A percentile compares a stretch with the other conserved stretches of the same genome.
phyloP scores from a whole-genome alignment of 2,329 filamentous ascomycete species.

The Arthrinium puccinioides region DNA sequence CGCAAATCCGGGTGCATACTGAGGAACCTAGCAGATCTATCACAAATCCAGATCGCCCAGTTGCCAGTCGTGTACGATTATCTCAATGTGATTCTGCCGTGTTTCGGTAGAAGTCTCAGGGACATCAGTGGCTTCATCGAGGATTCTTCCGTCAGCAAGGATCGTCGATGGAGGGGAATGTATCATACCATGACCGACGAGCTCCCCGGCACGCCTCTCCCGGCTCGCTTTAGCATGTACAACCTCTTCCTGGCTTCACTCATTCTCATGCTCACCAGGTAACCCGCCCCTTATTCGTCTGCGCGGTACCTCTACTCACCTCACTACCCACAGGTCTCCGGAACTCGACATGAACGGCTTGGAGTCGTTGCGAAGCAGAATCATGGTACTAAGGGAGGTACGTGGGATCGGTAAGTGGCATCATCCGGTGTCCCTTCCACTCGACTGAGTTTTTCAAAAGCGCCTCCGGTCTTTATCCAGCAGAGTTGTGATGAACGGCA shows the following conservation, averaged over 20 bases:
- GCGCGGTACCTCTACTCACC: slow-evolving; percentile 8
- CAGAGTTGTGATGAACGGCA: slow-evolving; percentile 12
- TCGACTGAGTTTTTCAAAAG: too few species aligned
- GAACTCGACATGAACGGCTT: slow-evolving; percentile 50
- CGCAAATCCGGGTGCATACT: slow-evolving; percentile 36
- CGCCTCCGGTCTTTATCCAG: slow-evolving; percentile 18
- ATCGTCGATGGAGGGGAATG: slow-evolving; percentile 51
- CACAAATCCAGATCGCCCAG: slow-evolving; percentile 41
- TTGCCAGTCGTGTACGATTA: slow-evolving; percentile 46
- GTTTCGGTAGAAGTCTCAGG: slow-evolving; percentile 41
- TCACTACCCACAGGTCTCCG: slow-evolving; percentile 33
- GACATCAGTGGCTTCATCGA: slow-evolving; percentile 47
- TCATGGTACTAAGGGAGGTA: slow-evolving; percentile 45
- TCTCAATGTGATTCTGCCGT: slow-evolving; percentile 49
- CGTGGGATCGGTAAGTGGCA: slow-evolving; percentile 45
- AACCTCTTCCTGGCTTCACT: slow-evolving; percentile 45
- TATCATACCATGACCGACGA: slow-evolving; percentile 48
- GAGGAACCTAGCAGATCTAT: slow-evolving; percentile 46
- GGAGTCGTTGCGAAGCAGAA: slow-evolving; percentile 38
- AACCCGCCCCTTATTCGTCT: slow-evolving; percentile 8
- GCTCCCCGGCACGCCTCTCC: slow-evolving; percentile 40
- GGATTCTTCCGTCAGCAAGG: slow-evolving; percentile 37
- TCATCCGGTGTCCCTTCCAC: too few species aligned
- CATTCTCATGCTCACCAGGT: slow-evolving; percentile 42
- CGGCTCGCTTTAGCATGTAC: slow-evolving; percentile 47